These are phyloP conservation scores for Exophiala viscosa DNA, from an alignment of 2,329 filamentous ascomycete species.

Conservation along the genomic window DNA sequence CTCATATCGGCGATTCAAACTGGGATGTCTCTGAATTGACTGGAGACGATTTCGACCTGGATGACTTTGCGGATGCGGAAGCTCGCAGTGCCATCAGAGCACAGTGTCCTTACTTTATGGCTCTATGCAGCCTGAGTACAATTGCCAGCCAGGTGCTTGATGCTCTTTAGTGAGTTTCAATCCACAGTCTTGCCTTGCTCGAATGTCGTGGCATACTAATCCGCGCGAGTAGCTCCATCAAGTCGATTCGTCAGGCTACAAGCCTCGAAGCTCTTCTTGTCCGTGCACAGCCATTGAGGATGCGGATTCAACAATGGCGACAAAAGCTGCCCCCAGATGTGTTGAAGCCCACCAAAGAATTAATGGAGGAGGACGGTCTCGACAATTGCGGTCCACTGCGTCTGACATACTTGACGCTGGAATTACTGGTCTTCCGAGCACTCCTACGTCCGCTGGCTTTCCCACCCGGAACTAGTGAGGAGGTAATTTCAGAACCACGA, in stretches of 20 bases:
- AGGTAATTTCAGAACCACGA: constrained; percentile 4
- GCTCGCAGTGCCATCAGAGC: constrained; percentile 4
- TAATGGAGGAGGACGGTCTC: constrained; percentile 11
- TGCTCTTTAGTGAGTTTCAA: constrained; percentile 13
- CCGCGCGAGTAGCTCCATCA: constrained; percentile 5
- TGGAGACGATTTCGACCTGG: constrained; percentile 37
- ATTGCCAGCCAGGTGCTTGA: constrained; percentile 6
- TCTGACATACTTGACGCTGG: constrained; percentile 12
- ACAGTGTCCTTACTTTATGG: constrained; percentile 12
- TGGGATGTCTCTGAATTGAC: constrained; percentile 65
- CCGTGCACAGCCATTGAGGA: constrained; percentile 11
- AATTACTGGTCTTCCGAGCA: constrained; percentile 12
- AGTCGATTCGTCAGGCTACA: constrained; percentile 8
- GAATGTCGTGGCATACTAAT: neutral
- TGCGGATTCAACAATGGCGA: constrained; percentile 12
- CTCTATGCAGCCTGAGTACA: constrained; percentile 10
- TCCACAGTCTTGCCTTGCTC: neutral
- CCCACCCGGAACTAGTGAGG: constrained; percentile 3
- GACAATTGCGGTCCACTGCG: constrained; percentile 11
- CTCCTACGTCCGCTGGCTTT: constrained; percentile 12
- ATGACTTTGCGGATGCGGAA: constrained; percentile 9
- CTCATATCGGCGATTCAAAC: constrained; percentile 66
- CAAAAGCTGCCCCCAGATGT: constrained; percentile 7
- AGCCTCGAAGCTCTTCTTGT: constrained; percentile 7
- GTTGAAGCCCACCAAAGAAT: constrained; percentile 11